phyloP scores from a whole-genome alignment of 2,329 filamentous ascomycete species.

The Fusarium torulosum region DNA sequence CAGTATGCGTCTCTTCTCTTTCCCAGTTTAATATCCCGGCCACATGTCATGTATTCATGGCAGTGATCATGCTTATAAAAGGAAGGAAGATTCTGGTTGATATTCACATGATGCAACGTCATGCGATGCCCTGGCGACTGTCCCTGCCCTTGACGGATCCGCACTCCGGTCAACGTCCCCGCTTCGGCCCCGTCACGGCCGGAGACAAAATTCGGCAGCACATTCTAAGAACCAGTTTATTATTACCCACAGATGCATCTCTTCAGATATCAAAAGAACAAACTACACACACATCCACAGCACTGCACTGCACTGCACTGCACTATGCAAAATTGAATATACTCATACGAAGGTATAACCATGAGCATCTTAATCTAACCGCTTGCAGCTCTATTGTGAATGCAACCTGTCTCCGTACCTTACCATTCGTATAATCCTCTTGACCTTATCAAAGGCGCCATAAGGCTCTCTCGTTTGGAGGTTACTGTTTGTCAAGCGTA shows the following conservation, averaged over 20 bases:
- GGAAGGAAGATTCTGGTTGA: background rate
- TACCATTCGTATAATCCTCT: background rate
- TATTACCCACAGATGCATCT: background rate
- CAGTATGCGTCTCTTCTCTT: no score
- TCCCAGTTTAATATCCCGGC: no score
- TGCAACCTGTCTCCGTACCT: background rate
- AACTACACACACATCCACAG: background rate
- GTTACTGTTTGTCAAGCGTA: background rate
- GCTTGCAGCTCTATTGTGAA: background rate
- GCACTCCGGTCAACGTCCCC: background rate
- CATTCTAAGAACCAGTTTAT: background rate
- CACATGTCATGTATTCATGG: no score
- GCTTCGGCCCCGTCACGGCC: slow-evolving; percentile 8
- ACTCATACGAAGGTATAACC: background rate
- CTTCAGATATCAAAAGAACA: background rate
- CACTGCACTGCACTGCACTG: background rate
- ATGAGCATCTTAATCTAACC: background rate
- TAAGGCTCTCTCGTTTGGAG: background rate
- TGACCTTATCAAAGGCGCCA: background rate
- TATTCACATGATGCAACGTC: background rate
- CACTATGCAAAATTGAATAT: background rate
- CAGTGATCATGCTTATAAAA: background rate
- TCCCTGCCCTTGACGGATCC: slow-evolving; percentile 2
- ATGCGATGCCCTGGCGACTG: background rate
- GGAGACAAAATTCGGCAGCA: background rate